phyloP scores from a whole-genome alignment of 306 rosid species.

The Castanea crenata region DNA sequence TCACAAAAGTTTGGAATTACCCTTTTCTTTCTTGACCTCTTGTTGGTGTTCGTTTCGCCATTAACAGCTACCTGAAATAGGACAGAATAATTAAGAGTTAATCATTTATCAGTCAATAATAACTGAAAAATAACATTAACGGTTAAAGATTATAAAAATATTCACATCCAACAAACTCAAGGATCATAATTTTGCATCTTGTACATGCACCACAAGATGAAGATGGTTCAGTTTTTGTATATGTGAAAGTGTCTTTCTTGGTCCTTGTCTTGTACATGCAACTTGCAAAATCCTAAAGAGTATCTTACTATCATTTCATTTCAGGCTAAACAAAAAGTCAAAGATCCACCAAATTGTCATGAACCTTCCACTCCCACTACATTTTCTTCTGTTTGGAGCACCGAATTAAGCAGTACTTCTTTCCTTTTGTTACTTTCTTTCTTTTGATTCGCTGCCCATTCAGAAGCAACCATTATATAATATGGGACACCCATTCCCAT shows the following conservation, averaged over 20 bases:
- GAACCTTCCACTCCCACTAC: neutral
- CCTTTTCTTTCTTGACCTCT: slow-evolving; percentile 67
- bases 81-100: too few species aligned
- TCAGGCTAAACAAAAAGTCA: neutral
- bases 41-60: slow-evolving; percentile 37
- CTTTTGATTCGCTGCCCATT: neutral
- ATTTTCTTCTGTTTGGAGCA: too few species aligned
- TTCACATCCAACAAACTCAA: neutral
- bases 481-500: neutral
- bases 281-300: neutral
- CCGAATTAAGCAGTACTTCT: too few species aligned
- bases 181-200: neutral
- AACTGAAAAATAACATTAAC: too few species aligned
- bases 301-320: neutral
- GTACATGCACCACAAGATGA: too few species aligned
- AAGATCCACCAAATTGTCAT: neutral
- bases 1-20: slow-evolving; percentile 27
- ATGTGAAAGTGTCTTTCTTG: neutral
- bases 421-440: too few species aligned
- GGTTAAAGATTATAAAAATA: neutral
- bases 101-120: too few species aligned
- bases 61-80: slow-evolving; percentile 40
- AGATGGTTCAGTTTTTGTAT: neutral
- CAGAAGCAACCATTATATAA: neutral
- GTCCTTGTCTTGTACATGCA: neutral